Evolutionary conservation across 192 early-diverging fungal species (phyloP), one percentile per base, ranked within the genome.

Genomic region (Lobosporangium transversale): DNA sequence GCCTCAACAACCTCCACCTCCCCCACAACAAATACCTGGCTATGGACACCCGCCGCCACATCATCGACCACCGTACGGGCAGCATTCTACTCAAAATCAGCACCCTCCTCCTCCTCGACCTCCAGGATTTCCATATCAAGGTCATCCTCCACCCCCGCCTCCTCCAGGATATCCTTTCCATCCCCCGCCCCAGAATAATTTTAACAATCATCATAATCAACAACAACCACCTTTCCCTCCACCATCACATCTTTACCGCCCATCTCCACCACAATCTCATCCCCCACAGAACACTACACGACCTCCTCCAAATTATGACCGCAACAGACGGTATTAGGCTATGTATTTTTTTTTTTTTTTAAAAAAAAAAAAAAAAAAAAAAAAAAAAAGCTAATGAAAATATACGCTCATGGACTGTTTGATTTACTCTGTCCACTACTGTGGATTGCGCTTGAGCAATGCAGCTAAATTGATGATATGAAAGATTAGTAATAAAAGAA

Each of bases 121-220:
- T 26, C 23, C 20, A 31, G 70, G 62, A 6, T 18, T 56, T 20
- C 44, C 52, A 21, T 29, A 45, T 24, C 44, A 32, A 15, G 53
- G 53, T 27, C 69, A 64, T 26, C 54, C 68, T 31, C 58, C 35
- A 0, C n/a, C n/a, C n/a, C 50, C 48, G 5, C 58, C 64, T 23
- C 73, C 58, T 1, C 58, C 58, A 45, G 49, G 52, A 45, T 61
- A 7, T 29, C 61, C 27, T 15, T 56, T 3, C 31, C 61, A 44
- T 9, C 68, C 68, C 1, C 60, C 68, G 12, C 58, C 20, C n/a
- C 23, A 29, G 0, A 53, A 53, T 6, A 12, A 15, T 5, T 50
- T 37, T 23, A n/a, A n/a, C n/a, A n/a, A n/a, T n/a, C n/a, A n/a
- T n/a, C n/a, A n/a, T n/a, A n/a, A n/a, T n/a, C 40, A 49, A 36